Evolutionary conservation across 306 rosid species (phyloP).

Genomic region (Dicorynia guianensis): DNA sequence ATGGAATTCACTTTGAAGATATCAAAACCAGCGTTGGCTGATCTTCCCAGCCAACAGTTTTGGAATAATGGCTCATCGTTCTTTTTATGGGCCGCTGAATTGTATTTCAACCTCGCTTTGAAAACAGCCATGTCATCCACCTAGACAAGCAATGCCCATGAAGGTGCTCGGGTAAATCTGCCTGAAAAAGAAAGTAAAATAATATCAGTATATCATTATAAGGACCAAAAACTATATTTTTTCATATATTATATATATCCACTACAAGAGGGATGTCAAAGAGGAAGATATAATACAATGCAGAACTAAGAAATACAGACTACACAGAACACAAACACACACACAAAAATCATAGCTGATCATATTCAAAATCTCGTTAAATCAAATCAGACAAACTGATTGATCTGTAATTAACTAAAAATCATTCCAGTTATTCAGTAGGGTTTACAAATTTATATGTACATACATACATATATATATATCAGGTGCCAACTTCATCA

Average conservation of each 20-base stretch:
- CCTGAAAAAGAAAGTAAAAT: slow-evolving; percentile 57
- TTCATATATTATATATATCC: background rate
- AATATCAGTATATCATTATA: slow-evolving; percentile 21
- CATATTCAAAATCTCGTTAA: no score
- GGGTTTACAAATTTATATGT: background rate
- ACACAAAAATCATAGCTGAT: no score
- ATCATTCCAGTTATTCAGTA: no score
- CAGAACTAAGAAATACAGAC: background rate
- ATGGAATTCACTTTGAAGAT: background rate
- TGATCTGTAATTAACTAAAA: no score
- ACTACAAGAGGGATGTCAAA: slow-evolving; percentile 5
- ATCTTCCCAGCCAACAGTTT: background rate
- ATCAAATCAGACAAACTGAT: no score
- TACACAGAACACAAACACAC: background rate
- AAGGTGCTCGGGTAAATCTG: slow-evolving; percentile 83
- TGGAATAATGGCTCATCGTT: background rate
- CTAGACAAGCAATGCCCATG: slow-evolving; percentile 69
- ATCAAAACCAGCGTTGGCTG: background rate
- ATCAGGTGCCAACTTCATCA: background rate
- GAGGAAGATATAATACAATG: slow-evolving; percentile 16
- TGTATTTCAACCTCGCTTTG: slow-evolving; percentile 39
- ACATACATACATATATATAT: no score
- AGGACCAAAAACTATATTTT: background rate
- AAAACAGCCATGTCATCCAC: slow-evolving; percentile 77
- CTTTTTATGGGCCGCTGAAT: slow-evolving; percentile 7